A percentile compares a stretch with the other conserved stretches of the same genome.
phyloP scores from a whole-genome alignment of 495 filamentous ascomycete genomes.

The Penicillium waksmanii region DNA sequence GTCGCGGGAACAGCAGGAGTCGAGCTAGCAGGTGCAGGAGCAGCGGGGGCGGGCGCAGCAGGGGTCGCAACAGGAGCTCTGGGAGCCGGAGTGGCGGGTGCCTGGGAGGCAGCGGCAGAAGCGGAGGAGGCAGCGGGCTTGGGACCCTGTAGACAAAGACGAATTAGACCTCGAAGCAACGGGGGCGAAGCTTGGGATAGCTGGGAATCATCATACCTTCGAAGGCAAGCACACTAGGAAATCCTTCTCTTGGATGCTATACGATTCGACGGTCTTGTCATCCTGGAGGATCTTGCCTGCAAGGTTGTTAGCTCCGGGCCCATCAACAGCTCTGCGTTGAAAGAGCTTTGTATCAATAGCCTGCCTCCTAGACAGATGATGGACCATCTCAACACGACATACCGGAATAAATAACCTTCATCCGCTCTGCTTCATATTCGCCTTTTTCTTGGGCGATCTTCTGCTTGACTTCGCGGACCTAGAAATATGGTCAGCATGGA shows the following conservation, averaged over 20 bases:
- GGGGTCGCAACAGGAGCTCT: constrained; percentile 51
- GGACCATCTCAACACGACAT: constrained; percentile 8
- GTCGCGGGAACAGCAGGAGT: constrained; percentile 67
- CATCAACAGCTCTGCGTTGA: background rate
- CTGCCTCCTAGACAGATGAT: background rate
- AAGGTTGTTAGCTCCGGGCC: constrained; percentile 7
- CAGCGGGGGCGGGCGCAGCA: constrained; percentile 68
- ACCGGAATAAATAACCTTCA: constrained; percentile 99
- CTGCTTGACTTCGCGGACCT: constrained; percentile 88
- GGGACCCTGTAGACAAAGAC: constrained; percentile 52
- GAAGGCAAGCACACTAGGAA: constrained; percentile 97
- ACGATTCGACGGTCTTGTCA: constrained; percentile 91
- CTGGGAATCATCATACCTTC: constrained; percentile 64
- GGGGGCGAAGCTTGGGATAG: background rate
- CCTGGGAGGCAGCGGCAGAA: constrained; percentile 45
- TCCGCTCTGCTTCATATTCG: constrained; percentile 76
- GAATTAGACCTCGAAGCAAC: constrained; percentile 10
- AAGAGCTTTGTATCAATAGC: background rate
- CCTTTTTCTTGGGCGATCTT: constrained; percentile 88
- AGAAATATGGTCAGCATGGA: constrained; percentile 3
- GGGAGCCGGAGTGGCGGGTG: constrained; percentile 61
- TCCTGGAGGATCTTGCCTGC: constrained; percentile 97
- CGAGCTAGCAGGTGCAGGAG: constrained; percentile 55
- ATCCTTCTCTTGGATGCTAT: constrained; percentile 98
- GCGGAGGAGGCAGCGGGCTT: constrained; percentile 65